A percentile compares a stretch with the other conserved stretches of the same genome.
Conservation (phyloP, 1,139 yeast species). For the Yamadazyma mexicana region DNA sequence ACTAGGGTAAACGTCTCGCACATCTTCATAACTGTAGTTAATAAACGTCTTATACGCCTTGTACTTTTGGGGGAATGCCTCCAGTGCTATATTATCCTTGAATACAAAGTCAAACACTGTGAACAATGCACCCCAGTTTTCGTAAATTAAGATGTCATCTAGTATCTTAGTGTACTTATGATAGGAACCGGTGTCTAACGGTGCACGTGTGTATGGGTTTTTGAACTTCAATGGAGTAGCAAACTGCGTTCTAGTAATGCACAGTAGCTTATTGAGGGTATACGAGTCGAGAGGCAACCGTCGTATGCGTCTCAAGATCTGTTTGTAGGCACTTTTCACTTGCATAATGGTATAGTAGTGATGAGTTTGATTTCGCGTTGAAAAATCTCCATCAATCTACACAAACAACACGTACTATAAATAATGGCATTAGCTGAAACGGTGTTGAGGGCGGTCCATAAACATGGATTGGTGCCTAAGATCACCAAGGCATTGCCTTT, state of each 20-base stretch:
- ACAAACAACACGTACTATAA: slow-evolving; percentile 3
- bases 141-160: slow-evolving; percentile 29
- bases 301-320: slow-evolving; percentile 18
- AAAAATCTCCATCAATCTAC: neutral
- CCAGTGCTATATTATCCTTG: slow-evolving; percentile 17
- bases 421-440: slow-evolving; percentile 62
- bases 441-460: slow-evolving; percentile 51
- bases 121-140: slow-evolving; percentile 27
- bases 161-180: slow-evolving; percentile 14
- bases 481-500: slow-evolving; percentile 57
- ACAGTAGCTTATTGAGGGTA: slow-evolving; percentile 11
- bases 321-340: slow-evolving; percentile 5
- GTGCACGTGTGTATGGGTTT: slow-evolving; percentile 2
- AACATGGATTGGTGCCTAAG: slow-evolving; percentile 60
- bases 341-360: neutral
- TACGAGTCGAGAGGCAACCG: slow-evolving; percentile 27
- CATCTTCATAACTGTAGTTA: slow-evolving; percentile 19
- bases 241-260: slow-evolving; percentile 9
- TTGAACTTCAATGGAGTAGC: slow-evolving; percentile 8
- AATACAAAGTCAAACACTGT: slow-evolving; percentile 30
- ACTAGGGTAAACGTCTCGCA: slow-evolving; percentile 36
- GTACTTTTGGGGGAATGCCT: slow-evolving; percentile 12
- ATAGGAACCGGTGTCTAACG: slow-evolving; percentile 15
- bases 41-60: slow-evolving; percentile 25
- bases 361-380: neutral